These are phyloP conservation scores for Pythium guiyangense DNA, from an alignment of 352 stramenopile genomes.

Conservation along the genomic window DNA sequence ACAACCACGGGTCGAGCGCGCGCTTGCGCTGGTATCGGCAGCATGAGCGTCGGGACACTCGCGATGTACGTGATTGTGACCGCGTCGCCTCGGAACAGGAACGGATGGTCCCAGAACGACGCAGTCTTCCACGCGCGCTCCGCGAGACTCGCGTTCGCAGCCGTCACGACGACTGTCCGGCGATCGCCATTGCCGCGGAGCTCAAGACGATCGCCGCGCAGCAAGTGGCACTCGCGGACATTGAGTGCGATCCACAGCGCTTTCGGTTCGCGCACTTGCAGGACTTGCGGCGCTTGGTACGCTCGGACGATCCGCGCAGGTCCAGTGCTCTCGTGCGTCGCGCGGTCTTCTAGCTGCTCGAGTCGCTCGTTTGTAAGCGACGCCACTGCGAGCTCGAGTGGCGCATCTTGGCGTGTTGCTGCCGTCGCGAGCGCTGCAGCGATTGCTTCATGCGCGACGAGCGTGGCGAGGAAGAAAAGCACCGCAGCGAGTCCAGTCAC, in stretches of 20 bases:
- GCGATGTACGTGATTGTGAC: constrained; percentile 51
- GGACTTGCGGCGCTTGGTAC: constrained; percentile 17
- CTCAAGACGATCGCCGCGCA: constrained; percentile 20
- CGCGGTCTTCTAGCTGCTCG: too few relatives aligned
- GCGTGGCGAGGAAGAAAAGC: too few relatives aligned
- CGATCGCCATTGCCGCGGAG: constrained; percentile 10
- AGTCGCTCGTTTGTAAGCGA: neutral
- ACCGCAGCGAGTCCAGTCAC: too few relatives aligned
- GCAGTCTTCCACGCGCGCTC: constrained; percentile 8
- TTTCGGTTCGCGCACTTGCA: constrained; percentile 12
- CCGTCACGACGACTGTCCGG: constrained; percentile 6
- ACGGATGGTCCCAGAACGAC: constrained; percentile 34
- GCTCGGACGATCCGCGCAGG: constrained; percentile 13
- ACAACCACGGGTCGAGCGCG: constrained; percentile 20
- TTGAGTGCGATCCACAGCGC: too few relatives aligned
- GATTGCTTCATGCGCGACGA: too few relatives aligned
- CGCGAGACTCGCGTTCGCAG: constrained; percentile 12
- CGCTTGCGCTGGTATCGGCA: constrained; percentile 22
- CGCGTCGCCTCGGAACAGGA: constrained; percentile 30
- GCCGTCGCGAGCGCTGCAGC: too few relatives aligned
- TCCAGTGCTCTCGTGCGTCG: neutral
- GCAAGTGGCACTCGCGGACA: constrained; percentile 22
- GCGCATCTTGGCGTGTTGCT: too few relatives aligned
- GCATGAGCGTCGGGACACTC: constrained; percentile 38
- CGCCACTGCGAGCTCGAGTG: neutral